These are phyloP conservation scores for Bruguiera sexangula DNA, from an alignment of 345 rosid genomes.

Conservation along the genomic window DNA sequence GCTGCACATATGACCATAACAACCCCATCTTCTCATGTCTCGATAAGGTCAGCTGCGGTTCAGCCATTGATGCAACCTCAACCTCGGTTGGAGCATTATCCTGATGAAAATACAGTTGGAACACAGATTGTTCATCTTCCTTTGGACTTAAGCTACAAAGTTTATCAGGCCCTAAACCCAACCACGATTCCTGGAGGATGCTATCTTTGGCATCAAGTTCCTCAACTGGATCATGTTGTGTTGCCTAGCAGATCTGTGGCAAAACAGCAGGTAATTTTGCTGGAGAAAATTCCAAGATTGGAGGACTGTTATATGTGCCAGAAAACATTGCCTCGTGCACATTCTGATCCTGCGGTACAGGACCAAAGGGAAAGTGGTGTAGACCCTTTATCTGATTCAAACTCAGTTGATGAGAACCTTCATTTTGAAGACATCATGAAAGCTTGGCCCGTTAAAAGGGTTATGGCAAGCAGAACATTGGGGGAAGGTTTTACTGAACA, in stretches of 20 bases:
- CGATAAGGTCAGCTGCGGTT: slow-evolving; percentile 43
- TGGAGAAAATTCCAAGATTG: slow-evolving; percentile 34
- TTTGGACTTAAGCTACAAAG: slow-evolving; percentile 40
- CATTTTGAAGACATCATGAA: slow-evolving; percentile 34
- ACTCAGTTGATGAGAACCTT: slow-evolving; percentile 45
- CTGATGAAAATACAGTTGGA: slow-evolving; percentile 41
- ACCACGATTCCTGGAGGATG: slow-evolving; percentile 41
- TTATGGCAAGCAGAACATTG: slow-evolving; percentile 26
- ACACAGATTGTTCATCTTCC: slow-evolving; percentile 47
- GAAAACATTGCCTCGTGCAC: slow-evolving; percentile 64
- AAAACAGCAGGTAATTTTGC: slow-evolving; percentile 32
- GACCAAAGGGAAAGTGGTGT: slow-evolving; percentile 30
- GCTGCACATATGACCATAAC: slow-evolving; percentile 43
- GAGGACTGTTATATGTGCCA: slow-evolving; percentile 62
- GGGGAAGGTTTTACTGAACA: slow-evolving; percentile 44
- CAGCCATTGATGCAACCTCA: slow-evolving; percentile 46
- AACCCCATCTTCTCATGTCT: slow-evolving; percentile 39
- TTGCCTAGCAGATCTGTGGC: slow-evolving; percentile 41
- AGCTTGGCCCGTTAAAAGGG: slow-evolving; percentile 24
- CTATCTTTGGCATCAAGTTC: slow-evolving; percentile 49
- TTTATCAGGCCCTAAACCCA: slow-evolving; percentile 38
- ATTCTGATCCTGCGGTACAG: slow-evolving; percentile 52
- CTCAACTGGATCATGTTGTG: slow-evolving; percentile 36
- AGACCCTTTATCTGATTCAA: slow-evolving; percentile 25
- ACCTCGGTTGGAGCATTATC: slow-evolving; percentile 33